Base-by-base conservation (phyloP, 169 alveolate genomes). In the Plasmodium malariae region DNA sequence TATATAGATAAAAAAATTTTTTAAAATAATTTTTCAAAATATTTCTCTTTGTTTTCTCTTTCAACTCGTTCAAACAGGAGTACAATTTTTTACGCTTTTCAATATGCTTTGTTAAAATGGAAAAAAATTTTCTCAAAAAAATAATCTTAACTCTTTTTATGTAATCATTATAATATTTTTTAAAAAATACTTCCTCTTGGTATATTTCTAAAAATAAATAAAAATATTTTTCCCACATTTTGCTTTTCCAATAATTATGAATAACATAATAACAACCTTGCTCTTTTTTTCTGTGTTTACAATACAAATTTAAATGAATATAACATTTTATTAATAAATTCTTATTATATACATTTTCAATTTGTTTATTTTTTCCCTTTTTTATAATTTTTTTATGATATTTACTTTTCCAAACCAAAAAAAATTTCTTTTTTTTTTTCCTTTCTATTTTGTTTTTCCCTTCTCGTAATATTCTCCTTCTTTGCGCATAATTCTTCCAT, bases 401-500 rank as follows among this genome's bases (percentile, higher is more conserved):
- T 60, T 49, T 62, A 36, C 62, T 51, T 19, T 54, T 76, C 88
- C 88, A 76, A n/a, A 76, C 17, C n/a, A 9, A 0, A n/a, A 76
- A 60, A 7, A 26, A n/a, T 62, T 62, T 28, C 40, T 76, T 74
- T 74, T 37, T 74, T 60, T 24, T 74, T 60, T 60, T 59, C 37
- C 28, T 57, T 9, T 40, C 74, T 17, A 76, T 21, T 63, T 17
- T 76, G 34, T 62, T 48, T 30, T 28, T 76, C 14, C 54, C 28
- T 19, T 17, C 21, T 49, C 37, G 26, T 24, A 76, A 19, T 1
- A n/a, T 26, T 51, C 2, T 76, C 32, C 60, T 68, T 36, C 17
- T 76, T 24, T 76, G 5, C 26, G 88, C 37, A 54, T 60, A 76
- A 51, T 65, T 62, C 62, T 68, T 76, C 88, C 88, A 76, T 36